phyloP scores from a whole-genome alignment of 108 stramenopile genomes.

The Stephanodiscus minutulus region DNA sequence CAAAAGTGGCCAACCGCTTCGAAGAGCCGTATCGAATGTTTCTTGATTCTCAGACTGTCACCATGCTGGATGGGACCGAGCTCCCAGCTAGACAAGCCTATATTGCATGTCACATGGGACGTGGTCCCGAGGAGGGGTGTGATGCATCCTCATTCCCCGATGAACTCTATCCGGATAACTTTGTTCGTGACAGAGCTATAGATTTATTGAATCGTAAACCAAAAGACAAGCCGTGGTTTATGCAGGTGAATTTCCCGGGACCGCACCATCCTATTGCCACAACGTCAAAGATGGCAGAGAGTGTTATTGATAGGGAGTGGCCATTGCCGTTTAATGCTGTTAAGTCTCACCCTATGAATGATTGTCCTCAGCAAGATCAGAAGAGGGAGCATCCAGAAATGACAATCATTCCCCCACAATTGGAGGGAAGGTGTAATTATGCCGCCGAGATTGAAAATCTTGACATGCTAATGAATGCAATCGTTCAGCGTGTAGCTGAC shows the following conservation, averaged over 20 bases:
- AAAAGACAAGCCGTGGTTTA: conserved; percentile 25
- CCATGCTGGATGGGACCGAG: conserved; percentile 20
- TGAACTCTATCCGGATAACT: conserved; percentile 35
- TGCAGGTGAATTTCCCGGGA: conserved; percentile 41
- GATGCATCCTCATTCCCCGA: conserved; percentile 17
- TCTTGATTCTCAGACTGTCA: conserved; percentile 13
- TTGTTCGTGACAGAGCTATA: conserved; percentile 23
- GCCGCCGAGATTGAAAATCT: conserved; percentile 39
- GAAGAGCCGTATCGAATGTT: conserved; percentile 28
- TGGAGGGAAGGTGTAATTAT: conserved; percentile 39
- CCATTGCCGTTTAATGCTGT: conserved; percentile 5
- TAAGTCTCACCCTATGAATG: not conserved
- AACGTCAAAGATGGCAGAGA: conserved; percentile 23
- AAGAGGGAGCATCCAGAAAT: not conserved
- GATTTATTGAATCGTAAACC: conserved; percentile 19
- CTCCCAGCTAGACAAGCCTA: conserved; percentile 22
- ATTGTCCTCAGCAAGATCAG: conserved; percentile 25
- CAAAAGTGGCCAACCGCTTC: conserved; percentile 3
- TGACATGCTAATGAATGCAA: conserved; percentile 20
- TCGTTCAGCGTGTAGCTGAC: conserved; percentile 5
- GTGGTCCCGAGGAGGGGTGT: conserved; percentile 17
- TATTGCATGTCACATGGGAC: conserved; percentile 14
- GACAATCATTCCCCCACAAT: conserved; percentile 17
- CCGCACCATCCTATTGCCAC: conserved; percentile 28
- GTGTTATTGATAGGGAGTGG: conserved; percentile 16